A percentile compares a stretch with the other conserved stretches of the same genome.
phyloP scores from a whole-genome alignment of 805 yeast species.

The Candida quercuum region DNA sequence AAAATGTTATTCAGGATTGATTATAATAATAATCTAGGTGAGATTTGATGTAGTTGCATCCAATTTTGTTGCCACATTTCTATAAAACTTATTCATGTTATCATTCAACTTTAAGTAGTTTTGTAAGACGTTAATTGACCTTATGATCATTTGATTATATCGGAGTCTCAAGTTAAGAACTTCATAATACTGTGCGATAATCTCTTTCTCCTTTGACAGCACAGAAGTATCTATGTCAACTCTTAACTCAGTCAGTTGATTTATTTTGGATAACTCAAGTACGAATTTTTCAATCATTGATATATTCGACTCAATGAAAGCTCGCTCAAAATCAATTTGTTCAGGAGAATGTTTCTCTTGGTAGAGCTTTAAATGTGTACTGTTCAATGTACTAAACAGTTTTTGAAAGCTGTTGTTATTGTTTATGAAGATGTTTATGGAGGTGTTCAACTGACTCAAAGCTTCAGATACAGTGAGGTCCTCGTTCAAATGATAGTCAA shows the following conservation, averaged over 20 bases:
- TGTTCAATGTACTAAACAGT: conserved; percentile 1
- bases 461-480: neutral
- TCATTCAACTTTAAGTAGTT: conserved; percentile 19
- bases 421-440: neutral
- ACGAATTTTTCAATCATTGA: neutral
- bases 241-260: neutral
- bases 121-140: conserved; percentile 18
- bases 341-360: neutral
- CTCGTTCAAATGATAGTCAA: neutral
- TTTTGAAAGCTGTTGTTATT: neutral
- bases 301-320: neutral
- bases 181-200: neutral
- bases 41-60: neutral
- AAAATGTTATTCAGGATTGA: neutral
- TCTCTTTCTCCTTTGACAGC: neutral
- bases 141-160: conserved; percentile 18
- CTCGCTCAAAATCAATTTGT: neutral
- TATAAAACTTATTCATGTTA: conserved; percentile 11
- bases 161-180: conserved; percentile 11
- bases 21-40: neutral
- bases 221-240: neutral
- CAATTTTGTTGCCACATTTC: neutral
- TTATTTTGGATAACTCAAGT: neutral
- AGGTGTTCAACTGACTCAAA: neutral
- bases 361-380: neutral